Evolutionary conservation across 2,329 filamentous ascomycete species (phyloP), one percentile per base, ranked within the genome.

Genomic region (Scedosporium boydii): DNA sequence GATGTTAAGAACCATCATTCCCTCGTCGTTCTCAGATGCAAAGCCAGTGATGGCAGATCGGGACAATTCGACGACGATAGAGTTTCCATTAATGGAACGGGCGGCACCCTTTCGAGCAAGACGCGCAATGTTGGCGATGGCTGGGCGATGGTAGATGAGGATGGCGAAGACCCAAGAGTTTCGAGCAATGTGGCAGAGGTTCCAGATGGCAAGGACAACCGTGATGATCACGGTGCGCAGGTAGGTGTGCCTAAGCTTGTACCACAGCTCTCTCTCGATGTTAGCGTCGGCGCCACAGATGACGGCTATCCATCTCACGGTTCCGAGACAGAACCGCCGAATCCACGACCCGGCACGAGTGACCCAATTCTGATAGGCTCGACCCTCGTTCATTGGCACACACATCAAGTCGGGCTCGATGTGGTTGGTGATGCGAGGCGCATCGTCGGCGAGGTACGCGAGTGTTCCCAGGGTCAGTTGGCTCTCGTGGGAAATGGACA

Each of bases 251-350:
- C 70, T 65, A 9, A 75, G 65, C 6, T 68, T 66, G 62, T 74
- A 73, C 68, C 69, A 73, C 2, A 76, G 65, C 64, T 76, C 74
- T 27, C 73, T 64, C 62, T 75, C 74, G 29, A 74, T 67, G 57
- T 74, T 70, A 14, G 70, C 70, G 5, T 71, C 72, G 4, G 70
- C 74, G 2, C 71, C 70, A 1, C 71, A 71, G 42, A 75, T 68
- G 58, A 75, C 69, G 9, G 70, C 72, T 0, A 72, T 63, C 69
- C 72, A 75, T 61, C 73, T 72, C 18, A 69, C 65, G 5, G 60
- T 48, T 6, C 26, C 60, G 27, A 62, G 60, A 4, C 34, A 42
- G 10, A 61, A 14, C 7, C 59, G 46, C 29, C 59, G 38, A 21
- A 61, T 41, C 59, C 46, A 56, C 16, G 46, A 38, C 6, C 59